Conservation (phyloP, 768 basidiomycete species). For the Phylloporus rhodoxanthus region DNA sequence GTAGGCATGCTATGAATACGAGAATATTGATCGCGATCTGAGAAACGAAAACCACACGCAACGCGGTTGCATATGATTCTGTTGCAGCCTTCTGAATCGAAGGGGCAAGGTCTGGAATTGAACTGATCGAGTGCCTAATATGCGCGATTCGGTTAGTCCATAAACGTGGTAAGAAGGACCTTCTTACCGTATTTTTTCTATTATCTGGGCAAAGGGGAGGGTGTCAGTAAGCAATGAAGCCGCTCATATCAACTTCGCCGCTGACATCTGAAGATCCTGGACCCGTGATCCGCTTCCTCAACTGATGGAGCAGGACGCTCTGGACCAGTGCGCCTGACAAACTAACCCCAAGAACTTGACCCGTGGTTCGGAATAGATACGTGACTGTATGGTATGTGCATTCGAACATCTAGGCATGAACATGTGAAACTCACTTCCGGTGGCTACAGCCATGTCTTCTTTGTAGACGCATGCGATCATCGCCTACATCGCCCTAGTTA, state of each 20-base stretch:
- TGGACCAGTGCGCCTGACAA: slow-evolving; percentile 82
- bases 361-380: slow-evolving; percentile 89
- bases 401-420: slow-evolving; percentile 8
- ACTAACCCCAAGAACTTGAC: slow-evolving; percentile 93
- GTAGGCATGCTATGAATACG: slow-evolving; percentile 61
- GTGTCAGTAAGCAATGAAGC: slow-evolving; percentile 16
- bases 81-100: slow-evolving; percentile 54
- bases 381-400: slow-evolving; percentile 53
- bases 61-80: slow-evolving; percentile 71
- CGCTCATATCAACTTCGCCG: slow-evolving; percentile 24
- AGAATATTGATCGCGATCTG: slow-evolving; percentile 65
- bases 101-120: slow-evolving; percentile 62
- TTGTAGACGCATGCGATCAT: slow-evolving; percentile 79
- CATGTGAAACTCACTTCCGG: slow-evolving; percentile 62
- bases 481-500: slow-evolving; percentile 44
- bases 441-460: slow-evolving; percentile 83
- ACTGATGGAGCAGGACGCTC: slow-evolving; percentile 61
- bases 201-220: slow-evolving; percentile 46
- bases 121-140: slow-evolving; percentile 60
- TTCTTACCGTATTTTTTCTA: slow-evolving; percentile 60
- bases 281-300: slow-evolving; percentile 71
- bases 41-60: slow-evolving; percentile 78
- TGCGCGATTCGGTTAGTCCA: slow-evolving; percentile 10
- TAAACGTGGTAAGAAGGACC: slow-evolving; percentile 9
- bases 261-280: slow-evolving; percentile 67